Base-by-base conservation (phyloP, 768 basidiomycete genomes). In the Terana coerulea region DNA sequence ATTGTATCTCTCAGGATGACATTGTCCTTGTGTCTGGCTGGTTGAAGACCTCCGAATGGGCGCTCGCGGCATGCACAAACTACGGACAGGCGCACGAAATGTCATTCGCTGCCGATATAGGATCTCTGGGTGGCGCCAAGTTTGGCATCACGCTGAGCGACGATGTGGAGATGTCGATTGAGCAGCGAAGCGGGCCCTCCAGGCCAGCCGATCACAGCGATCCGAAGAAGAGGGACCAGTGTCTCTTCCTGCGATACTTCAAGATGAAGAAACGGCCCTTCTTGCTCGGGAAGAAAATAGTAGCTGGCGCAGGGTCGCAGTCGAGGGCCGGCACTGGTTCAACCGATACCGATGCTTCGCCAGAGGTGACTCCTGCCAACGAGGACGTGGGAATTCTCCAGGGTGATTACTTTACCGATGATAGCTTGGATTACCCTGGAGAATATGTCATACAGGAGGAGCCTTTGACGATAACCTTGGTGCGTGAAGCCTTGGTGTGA, bases 201-300 rank as follows among this genome's bases (percentile, higher is more conserved):
- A 37, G 28, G 34, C 48, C 7, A 39, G 36, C 11, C 31, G 34
- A 33, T 8, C 17, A 40, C 11, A n/a, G 10, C 2, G 5, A 17
- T n/a, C n/a, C n/a, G 15, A n/a, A 22, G 14, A 17, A 8, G 22
- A 25, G 36, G 4, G 49, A 55, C 39, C 54, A 55, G 17, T 55
- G 54, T 31, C 44, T 55, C 7, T 55, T 55, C 44, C 45, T 55
- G 1, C 30, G 39, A 25, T 55, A 55, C 33, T 50, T 46, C 35
- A 55, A 51, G 35, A 19, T 44, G 11, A 55, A 55, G 26, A 22
- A 21, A 7, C 49, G 49, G 9, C 42, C 33, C 5, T 39, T 39
- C 17, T 14, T 45, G 15, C 24, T 49, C 10, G 25, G 33, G 7
- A 37, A 15, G n/a, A 40, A 49, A n/a, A 46, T 55, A 6, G 26